Conservation (phyloP, 352 stramenopile species). For the Phytophthora ohioensis region DNA sequence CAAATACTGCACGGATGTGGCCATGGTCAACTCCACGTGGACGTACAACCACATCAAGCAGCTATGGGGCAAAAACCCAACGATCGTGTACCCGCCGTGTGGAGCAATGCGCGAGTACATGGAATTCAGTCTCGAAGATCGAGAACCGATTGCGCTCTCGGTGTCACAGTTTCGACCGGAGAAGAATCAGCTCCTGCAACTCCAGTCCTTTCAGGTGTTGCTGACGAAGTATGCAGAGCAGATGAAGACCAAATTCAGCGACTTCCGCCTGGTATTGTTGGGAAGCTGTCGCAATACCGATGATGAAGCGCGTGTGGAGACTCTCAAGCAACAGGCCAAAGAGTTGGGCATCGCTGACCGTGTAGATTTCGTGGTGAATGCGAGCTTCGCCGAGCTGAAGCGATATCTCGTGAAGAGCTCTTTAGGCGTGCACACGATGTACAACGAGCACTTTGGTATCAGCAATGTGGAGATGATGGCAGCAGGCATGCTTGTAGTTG, state of each 20-base stretch:
- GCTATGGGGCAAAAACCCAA: slow-evolving; percentile 89
- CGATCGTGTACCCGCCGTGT: slow-evolving; percentile 96
- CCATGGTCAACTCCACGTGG: slow-evolving; percentile 99
- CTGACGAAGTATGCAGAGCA: slow-evolving; percentile 53
- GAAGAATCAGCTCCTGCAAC: slow-evolving; percentile 98
- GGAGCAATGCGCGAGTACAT: slow-evolving; percentile 89
- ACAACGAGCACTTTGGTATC: slow-evolving; percentile 99
- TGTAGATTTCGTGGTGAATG: slow-evolving; percentile 97
- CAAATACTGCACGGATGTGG: slow-evolving; percentile 83
- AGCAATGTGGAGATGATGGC: slow-evolving; percentile 99
- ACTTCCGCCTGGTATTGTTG: slow-evolving; percentile 95
- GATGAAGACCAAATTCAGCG: slow-evolving; percentile 51
- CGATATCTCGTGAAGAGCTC: slow-evolving; percentile 82
- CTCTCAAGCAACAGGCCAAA: slow-evolving; percentile 81
- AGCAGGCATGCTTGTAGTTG: slow-evolving; percentile 95
- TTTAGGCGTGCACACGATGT: slow-evolving; percentile 99
- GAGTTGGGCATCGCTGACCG: slow-evolving; percentile 76
- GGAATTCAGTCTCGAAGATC: slow-evolving; percentile 57
- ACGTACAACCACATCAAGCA: slow-evolving; percentile 95
- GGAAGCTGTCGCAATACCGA: slow-evolving; percentile 96
- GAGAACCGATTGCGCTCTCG: slow-evolving; percentile 91
- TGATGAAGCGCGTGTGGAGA: slow-evolving; percentile 91
- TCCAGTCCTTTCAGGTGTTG: slow-evolving; percentile 88
- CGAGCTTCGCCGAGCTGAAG: slow-evolving; percentile 94
- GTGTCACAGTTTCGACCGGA: slow-evolving; percentile 99